Conservation (phyloP, 495 filamentous ascomycete species). For the Lepraria neglecta region DNA sequence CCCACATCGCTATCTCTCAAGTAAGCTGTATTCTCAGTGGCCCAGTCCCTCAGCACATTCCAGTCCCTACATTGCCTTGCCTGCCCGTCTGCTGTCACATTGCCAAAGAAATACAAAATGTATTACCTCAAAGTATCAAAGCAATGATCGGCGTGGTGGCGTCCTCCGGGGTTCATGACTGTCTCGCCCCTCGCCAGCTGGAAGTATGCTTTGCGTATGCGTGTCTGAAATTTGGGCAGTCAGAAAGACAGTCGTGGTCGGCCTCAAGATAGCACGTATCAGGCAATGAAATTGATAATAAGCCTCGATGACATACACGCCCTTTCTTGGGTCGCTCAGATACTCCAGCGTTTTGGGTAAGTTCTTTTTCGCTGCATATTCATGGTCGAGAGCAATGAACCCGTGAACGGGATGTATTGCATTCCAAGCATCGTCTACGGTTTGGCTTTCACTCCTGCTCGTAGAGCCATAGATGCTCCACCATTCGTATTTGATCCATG, state of each 20-base stretch:
- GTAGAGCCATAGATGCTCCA: too few species aligned
- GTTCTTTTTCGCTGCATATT: constrained; percentile 16
- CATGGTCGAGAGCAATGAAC: constrained; percentile 24
- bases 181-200: not conserved
- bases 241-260: too few species aligned
- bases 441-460: too few species aligned
- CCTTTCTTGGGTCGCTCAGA: constrained; percentile 20
- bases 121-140: constrained; percentile 23
- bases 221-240: not conserved
- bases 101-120: constrained; percentile 22
- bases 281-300: constrained; percentile 30
- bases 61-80: constrained; percentile 20
- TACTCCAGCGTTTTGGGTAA: constrained; percentile 18
- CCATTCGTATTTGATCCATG: too few species aligned
- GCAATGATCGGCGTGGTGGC: constrained; percentile 16
- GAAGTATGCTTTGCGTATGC: constrained; percentile 20
- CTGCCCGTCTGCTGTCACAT: constrained; percentile 21
- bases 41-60: constrained; percentile 21
- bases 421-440: constrained; percentile 22
- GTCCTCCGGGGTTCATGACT: not conserved
- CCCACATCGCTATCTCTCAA: too few species aligned
- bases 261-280: not conserved
- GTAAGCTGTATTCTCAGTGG: constrained; percentile 10
- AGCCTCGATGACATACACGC: constrained; percentile 26
- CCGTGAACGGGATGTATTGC: constrained; percentile 24